Conservation (phyloP, 257 asterid genomes). For the Penstemon eatonii region DNA sequence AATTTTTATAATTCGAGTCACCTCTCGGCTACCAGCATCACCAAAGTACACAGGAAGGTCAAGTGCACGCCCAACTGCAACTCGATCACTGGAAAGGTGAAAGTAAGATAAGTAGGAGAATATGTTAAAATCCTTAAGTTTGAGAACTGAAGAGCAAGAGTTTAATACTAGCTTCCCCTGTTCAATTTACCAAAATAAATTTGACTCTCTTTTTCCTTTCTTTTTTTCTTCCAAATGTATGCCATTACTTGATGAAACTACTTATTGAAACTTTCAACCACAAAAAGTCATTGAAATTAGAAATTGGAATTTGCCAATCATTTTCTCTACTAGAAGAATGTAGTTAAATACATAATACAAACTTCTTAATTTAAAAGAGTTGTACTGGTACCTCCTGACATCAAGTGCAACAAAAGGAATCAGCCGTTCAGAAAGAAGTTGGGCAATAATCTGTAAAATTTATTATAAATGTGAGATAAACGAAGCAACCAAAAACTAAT, state of each 20-base stretch:
- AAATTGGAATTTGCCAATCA: not conserved
- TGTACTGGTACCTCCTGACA: slow-evolving; percentile 69
- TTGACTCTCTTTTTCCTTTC: not conserved
- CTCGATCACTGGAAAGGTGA: slow-evolving; percentile 77
- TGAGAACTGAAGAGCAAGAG: not conserved
- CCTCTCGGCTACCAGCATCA: slow-evolving; percentile 99
- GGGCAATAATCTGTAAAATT: slow-evolving; percentile 85
- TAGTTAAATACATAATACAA: not conserved
- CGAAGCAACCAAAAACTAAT: not conserved
- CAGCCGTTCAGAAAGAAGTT: slow-evolving; percentile 97
- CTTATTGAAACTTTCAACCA: not conserved
- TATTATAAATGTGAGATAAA: slow-evolving; percentile 24
- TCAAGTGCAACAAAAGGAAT: slow-evolving; percentile 99
- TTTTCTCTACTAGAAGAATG: not conserved
- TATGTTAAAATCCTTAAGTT: not conserved
- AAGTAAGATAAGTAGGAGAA: slow-evolving; percentile 19
- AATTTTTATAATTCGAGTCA: slow-evolving; percentile 32
- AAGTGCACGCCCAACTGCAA: slow-evolving; percentile 92
- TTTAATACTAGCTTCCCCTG: not conserved
- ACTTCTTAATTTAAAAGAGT: not conserved
- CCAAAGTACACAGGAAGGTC: slow-evolving; percentile 99
- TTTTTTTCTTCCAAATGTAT: not conserved
- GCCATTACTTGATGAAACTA: not conserved
- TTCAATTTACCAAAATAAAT: not conserved
- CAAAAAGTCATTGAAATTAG: not conserved